Evolutionary conservation across 2,329 filamentous ascomycete species (phyloP), one percentile per base, ranked within the genome.

Genomic region (Sporothrix humicola): DNA sequence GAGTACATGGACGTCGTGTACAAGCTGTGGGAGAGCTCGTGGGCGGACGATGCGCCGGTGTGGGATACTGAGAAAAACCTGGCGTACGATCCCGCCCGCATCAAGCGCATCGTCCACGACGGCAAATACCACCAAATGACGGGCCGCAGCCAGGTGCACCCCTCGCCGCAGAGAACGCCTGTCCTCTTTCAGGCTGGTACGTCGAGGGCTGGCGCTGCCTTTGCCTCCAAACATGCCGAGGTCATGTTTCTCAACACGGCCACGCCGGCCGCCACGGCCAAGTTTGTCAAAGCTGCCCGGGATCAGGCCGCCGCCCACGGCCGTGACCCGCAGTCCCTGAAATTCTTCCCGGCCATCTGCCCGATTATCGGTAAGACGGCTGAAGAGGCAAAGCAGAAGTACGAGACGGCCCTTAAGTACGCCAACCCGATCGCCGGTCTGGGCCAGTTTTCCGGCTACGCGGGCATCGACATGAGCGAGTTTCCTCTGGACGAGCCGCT

Each of bases 401-500:
- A 76, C 50, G 74, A 76, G 26, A 72, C 68, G 52, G 72, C 72
- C 10, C 65, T 69, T 15, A 46, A 69, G 48, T 74, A 73, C 15
- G 71, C 69, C 48, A 63, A 73, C 48, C 61, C 68, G 46, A 73
- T 76, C 4, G 78, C 77, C 42, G 77, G 77, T 0, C 75, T 79
- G 2, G 77, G 76, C n/a, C 77, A 76, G 71, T 77, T 79, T 63
- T 73, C 71, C 17, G 78, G 77, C 50, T 77, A 75, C 44, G 76
- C 78, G 5, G 77, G 77, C 66, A 77, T 79, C 54, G 78, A 79
- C 74, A 71, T 79, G 23, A 72, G 72, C 63, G 52, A 69, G 37
- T 78, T 76, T 48, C 75, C 75, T 2, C 73, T 77, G 1, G 78
- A 79, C 63, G 77, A 78, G 48, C 73, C 71, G 15, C 74, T 79